Conservation (phyloP, 2,329 filamentous ascomycete genomes). For the Moelleriella libera region DNA sequence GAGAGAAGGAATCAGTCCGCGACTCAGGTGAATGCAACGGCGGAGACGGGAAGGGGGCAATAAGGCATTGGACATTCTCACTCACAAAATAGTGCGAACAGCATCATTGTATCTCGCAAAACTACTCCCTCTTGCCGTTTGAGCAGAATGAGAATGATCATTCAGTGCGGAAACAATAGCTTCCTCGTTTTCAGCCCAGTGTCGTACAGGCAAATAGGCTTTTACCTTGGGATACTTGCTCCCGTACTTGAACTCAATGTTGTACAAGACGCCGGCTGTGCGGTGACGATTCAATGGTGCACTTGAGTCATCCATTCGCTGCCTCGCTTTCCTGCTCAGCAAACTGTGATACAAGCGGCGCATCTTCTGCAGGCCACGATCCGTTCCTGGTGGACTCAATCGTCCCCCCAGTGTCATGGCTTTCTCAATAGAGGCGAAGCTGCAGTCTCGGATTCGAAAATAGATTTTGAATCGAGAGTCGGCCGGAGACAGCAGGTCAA, state of each 20-base stretch:
- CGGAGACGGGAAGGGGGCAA: no score
- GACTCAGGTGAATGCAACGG: no score
- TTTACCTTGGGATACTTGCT: constrained; percentile 11
- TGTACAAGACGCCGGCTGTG: constrained; percentile 19
- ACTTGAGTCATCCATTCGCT: constrained; percentile 4
- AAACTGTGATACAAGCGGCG: background rate
- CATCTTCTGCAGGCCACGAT: background rate
- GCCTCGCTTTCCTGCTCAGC: background rate
- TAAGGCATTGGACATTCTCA: background rate
- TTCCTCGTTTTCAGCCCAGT: constrained; percentile 11
- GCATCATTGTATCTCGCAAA: background rate
- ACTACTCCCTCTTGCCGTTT: background rate
- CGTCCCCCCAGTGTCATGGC: constrained; percentile 11
- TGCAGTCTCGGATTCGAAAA: constrained; percentile 14
- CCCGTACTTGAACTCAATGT: constrained; percentile 14
- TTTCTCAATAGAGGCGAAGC: constrained; percentile 13
- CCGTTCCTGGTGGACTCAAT: background rate
- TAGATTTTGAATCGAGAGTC: constrained; percentile 22
- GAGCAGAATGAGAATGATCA: background rate
- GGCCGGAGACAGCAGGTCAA: constrained; percentile 14
- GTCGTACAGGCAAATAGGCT: constrained; percentile 19
- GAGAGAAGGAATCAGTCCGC: background rate
- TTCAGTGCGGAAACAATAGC: background rate
- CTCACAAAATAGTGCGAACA: background rate
- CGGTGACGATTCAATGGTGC: constrained; percentile 8